Conservation (phyloP, 257 asterid species). For the Solanum paucissectum region DNA sequence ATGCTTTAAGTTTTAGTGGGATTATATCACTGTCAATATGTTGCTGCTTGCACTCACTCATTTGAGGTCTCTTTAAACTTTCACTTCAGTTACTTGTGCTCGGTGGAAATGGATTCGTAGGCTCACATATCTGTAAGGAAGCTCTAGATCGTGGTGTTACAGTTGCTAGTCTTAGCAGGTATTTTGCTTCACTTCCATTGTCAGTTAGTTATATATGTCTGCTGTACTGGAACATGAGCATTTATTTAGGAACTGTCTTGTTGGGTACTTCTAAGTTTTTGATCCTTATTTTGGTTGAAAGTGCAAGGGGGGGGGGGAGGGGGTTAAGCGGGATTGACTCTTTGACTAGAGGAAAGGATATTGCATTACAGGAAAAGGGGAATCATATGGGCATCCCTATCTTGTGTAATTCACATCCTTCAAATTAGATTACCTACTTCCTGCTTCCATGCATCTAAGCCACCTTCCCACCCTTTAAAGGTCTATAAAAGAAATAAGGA, state of each 20-base stretch:
- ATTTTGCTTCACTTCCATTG: background rate
- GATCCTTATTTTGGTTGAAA: background rate
- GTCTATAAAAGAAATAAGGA: background rate
- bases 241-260: background rate
- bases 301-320: background rate
- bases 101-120: slow-evolving; percentile 97
- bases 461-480: background rate
- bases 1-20: background rate
- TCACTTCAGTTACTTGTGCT: slow-evolving; percentile 78
- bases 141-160: slow-evolving; percentile 65
- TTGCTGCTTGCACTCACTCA: background rate
- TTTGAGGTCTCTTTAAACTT: background rate
- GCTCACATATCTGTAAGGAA: slow-evolving; percentile 90
- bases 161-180: slow-evolving; percentile 96
- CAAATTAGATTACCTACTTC: background rate
- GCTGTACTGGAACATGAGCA: background rate
- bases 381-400: background rate
- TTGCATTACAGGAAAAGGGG: background rate
- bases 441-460: background rate
- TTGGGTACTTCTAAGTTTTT: background rate
- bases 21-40: background rate
- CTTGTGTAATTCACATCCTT: background rate
- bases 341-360: background rate
- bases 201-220: background rate
- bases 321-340: background rate